These are phyloP conservation scores for Euphorbia corollata DNA, from an alignment of 441 rosid genomes.

Conservation along the genomic window DNA sequence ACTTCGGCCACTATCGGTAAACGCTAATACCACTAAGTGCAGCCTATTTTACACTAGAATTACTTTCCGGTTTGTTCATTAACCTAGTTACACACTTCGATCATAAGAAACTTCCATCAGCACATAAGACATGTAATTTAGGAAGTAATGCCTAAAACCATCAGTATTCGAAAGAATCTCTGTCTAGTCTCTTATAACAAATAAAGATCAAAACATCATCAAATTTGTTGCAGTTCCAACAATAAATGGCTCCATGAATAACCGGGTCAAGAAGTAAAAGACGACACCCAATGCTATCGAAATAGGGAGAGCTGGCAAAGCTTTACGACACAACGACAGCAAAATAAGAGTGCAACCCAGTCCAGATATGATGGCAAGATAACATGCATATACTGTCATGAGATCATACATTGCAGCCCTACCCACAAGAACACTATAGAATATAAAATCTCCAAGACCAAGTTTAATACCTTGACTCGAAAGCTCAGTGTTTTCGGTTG, in stretches of 20 bases:
- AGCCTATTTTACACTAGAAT: slow-evolving; percentile 13
- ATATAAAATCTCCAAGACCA: slow-evolving; percentile 93
- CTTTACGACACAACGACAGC: slow-evolving; percentile 67
- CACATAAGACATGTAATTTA: slow-evolving; percentile 1
- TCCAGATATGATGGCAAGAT: slow-evolving; percentile 90
- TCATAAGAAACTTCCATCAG: slow-evolving; percentile 14
- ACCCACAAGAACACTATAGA: slow-evolving; percentile 96
- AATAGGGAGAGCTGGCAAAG: slow-evolving; percentile 91
- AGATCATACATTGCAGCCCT: slow-evolving; percentile 98
- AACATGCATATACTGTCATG: slow-evolving; percentile 93
- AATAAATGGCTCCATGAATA: slow-evolving; percentile 85
- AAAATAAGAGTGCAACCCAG: slow-evolving; percentile 93
- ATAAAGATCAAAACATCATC: slow-evolving; percentile 55
- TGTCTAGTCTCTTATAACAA: slow-evolving; percentile 14
- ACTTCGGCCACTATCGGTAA: slow-evolving; percentile 4
- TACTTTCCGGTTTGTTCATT: slow-evolving; percentile 16
- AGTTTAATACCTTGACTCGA: slow-evolving; percentile 63
- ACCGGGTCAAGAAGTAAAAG: slow-evolving; percentile 86
- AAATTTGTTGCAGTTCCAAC: slow-evolving; percentile 75
- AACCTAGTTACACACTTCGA: slow-evolving; percentile 15
- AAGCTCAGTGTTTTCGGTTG: slow-evolving; percentile 22
- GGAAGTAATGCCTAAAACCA: slow-evolving; percentile 15
- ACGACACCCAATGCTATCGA: slow-evolving; percentile 72
- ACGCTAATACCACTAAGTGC: slow-evolving; percentile 15
- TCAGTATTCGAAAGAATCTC: slow-evolving; percentile 10